Conservation (phyloP, 192 early-diverging fungal species). For the Coemansia sp. region DNA sequence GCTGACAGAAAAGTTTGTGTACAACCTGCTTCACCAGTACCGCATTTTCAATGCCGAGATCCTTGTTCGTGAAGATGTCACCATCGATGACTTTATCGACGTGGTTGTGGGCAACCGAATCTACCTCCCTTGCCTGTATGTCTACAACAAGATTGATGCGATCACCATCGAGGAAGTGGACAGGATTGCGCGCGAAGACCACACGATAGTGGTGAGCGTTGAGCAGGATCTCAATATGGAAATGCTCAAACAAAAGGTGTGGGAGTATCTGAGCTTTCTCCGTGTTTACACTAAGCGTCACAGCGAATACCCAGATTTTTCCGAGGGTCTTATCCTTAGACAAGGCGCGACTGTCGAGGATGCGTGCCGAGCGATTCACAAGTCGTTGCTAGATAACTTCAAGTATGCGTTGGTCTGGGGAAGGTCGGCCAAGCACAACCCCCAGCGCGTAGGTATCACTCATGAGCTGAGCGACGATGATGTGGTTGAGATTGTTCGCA, state of each 20-base stretch:
- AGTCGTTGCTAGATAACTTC: conserved; percentile 83
- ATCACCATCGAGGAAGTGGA: conserved; percentile 96
- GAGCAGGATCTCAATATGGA: conserved; percentile 92
- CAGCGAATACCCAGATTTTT: conserved; percentile 93
- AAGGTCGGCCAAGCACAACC: conserved; percentile 93
- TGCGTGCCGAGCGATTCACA: conserved; percentile 88
- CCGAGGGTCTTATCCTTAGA: conserved; percentile 87
- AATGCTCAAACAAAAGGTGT: conserved; percentile 86
- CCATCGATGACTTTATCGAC: conserved; percentile 97
- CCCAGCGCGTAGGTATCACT: conserved; percentile 87
- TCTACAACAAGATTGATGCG: conserved; percentile 97
- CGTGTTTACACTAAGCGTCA: conserved; percentile 97
- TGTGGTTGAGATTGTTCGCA: conserved; percentile 84
- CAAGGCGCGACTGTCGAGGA: conserved; percentile 79
- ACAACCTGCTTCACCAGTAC: conserved; percentile 95
- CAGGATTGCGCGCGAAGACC: conserved; percentile 81
- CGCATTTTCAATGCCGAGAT: conserved; percentile 98
- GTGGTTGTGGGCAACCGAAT: conserved; percentile 98
- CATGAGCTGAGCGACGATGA: conserved; percentile 92
- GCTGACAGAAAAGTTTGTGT: conserved; percentile 89
- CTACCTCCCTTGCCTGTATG: conserved; percentile 94
- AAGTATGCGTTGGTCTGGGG: conserved; percentile 98
- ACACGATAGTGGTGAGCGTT: conserved; percentile 91
- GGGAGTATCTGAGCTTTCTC: conserved; percentile 85
- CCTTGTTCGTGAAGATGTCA: conserved; percentile 94